phyloP scores from a whole-genome alignment of 306 rosid genomes.

The Cucumis sativus region DNA sequence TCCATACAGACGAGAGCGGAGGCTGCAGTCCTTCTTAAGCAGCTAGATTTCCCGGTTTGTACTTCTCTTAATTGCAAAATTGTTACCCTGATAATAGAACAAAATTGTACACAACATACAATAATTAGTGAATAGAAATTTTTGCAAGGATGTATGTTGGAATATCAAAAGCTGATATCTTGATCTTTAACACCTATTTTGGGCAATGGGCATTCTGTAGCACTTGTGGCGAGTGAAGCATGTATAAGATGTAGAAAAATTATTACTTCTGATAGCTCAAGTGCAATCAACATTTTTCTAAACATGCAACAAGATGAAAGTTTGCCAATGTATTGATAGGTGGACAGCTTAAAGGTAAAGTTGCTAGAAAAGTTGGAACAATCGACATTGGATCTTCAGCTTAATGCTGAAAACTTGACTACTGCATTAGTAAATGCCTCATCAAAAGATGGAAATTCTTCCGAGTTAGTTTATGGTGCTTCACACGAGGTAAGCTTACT shows the following conservation, averaged over 20 bases:
- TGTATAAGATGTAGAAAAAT: not conserved
- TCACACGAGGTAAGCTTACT: conserved; percentile 51
- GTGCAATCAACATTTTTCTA: not conserved
- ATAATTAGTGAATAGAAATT: not conserved
- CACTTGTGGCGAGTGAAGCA: not conserved
- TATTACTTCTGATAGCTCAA: not conserved
- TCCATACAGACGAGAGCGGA: conserved; percentile 91
- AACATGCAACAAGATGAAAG: conserved; percentile 17
- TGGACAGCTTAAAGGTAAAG: conserved; percentile 64
- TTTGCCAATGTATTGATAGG: conserved; percentile 40
- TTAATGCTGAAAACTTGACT: conserved; percentile 43
- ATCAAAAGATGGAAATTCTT: conserved; percentile 15
- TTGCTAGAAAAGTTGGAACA: conserved; percentile 76
- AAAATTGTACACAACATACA: not conserved
- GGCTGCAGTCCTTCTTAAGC: conserved; percentile 93
- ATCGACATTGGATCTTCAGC: conserved; percentile 48
- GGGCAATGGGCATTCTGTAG: not conserved
- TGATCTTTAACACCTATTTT: not conserved
- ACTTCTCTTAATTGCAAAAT: not conserved
- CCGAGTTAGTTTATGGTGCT: conserved; percentile 26
- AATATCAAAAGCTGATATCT: not conserved
- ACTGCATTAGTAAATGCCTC: conserved; percentile 23
- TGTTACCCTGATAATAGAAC: not conserved
- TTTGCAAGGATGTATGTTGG: not conserved
- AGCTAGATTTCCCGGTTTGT: conserved; percentile 76